Evolutionary conservation across 2,329 filamentous ascomycete genomes (phyloP).

Genomic region (Lachnellula cervina): DNA sequence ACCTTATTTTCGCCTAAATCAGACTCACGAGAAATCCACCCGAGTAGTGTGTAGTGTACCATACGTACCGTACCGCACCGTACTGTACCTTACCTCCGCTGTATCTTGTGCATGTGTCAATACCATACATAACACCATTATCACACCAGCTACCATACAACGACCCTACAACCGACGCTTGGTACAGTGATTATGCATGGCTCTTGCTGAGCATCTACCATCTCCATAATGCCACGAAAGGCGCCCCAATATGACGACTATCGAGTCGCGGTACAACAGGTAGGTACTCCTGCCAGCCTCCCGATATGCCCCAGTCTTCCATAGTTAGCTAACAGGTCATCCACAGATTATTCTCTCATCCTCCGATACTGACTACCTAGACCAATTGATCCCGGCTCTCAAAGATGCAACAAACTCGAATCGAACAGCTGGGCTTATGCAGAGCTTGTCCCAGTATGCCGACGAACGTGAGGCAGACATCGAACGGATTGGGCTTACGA

Average conservation of each 20-base stretch:
- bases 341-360: conserved; percentile 83
- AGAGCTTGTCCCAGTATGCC: conserved; percentile 76
- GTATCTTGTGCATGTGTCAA: too few relatives aligned
- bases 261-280: conserved; percentile 29
- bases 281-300: conserved; percentile 3
- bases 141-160: too few relatives aligned
- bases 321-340: conserved; percentile 10
- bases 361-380: conserved; percentile 88
- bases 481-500: conserved; percentile 87
- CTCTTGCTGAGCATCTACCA: not conserved
- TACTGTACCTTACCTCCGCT: too few relatives aligned
- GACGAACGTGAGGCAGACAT: conserved; percentile 86
- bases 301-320: too few relatives aligned
- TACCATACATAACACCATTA: too few relatives aligned
- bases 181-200: too few relatives aligned
- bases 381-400: conserved; percentile 89
- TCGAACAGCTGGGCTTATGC: conserved; percentile 66
- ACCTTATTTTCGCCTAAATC: too few relatives aligned
- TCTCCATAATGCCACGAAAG: conserved; percentile 21
- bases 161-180: too few relatives aligned
- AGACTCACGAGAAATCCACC: too few relatives aligned
- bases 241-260: conserved; percentile 31
- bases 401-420: conserved; percentile 81
- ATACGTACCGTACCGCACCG: too few relatives aligned
- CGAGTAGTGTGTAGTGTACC: too few relatives aligned